phyloP scores from a whole-genome alignment of 2,329 filamentous ascomycete genomes.

The Cryphonectria nitschkei region DNA sequence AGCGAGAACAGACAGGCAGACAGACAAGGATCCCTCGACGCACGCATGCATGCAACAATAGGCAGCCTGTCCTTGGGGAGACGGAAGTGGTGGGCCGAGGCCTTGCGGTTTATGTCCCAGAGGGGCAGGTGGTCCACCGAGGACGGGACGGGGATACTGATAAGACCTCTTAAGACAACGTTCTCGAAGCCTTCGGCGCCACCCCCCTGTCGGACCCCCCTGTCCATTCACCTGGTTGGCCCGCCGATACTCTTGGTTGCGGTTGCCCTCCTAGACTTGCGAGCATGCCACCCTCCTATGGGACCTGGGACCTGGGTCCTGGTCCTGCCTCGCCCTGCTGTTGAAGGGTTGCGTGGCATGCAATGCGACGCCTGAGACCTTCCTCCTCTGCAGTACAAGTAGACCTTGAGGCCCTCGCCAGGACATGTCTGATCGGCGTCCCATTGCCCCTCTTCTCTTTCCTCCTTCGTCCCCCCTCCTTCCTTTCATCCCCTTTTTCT shows the following conservation, averaged over 20 bases:
- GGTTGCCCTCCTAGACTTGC: background rate
- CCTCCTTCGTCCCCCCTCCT: background rate
- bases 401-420: constrained; percentile 8
- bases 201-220: background rate
- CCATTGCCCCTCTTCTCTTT: background rate
- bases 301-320: background rate
- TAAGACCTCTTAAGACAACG: background rate
- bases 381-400: background rate
- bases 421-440: background rate
- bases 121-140: constrained; percentile 7
- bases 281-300: background rate
- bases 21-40: background rate
- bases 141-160: constrained; percentile 8
- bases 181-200: constrained; percentile 12
- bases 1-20: background rate
- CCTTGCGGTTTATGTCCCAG: background rate
- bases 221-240: constrained; percentile 8
- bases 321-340: background rate
- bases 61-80: background rate
- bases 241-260: background rate
- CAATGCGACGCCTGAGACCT: background rate
- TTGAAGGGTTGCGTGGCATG: background rate
- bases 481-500: background rate
- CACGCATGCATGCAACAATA: background rate
- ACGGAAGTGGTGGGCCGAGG: constrained; percentile 5